A percentile compares a stretch with the other conserved stretches of the same genome.
Conservation (phyloP, 306 rosid species). For the Vigna reflexopilosa region DNA sequence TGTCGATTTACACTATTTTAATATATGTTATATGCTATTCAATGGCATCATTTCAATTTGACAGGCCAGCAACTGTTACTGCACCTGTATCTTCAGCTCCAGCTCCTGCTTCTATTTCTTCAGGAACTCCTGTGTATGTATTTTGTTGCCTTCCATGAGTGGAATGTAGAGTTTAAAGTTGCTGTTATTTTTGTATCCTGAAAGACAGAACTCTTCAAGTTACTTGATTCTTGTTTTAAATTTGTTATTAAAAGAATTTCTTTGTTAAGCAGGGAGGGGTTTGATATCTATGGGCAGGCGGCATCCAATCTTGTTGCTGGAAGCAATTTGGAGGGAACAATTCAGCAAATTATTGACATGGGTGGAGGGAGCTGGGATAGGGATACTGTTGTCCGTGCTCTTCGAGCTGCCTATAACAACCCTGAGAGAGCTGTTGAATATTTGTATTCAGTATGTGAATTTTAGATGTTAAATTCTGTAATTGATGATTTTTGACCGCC, state of each 20-base stretch:
- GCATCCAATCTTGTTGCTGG: conserved; percentile 86
- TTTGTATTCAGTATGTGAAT: conserved; percentile 72
- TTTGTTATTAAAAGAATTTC: conserved; percentile 7
- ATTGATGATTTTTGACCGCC: background rate
- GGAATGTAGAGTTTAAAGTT: conserved; percentile 8
- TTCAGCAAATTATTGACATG: conserved; percentile 77
- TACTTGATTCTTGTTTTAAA: background rate
- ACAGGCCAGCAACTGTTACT: conserved; percentile 48
- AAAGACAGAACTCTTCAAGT: background rate
- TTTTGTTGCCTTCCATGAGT: background rate
- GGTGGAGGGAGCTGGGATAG: conserved; percentile 93
- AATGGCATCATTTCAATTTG: conserved; percentile 27
- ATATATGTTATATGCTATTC: background rate
- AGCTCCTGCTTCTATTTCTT: conserved; percentile 15
- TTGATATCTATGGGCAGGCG: conserved; percentile 70
- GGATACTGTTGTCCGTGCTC: conserved; percentile 81
- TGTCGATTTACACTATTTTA: conserved; percentile 5
- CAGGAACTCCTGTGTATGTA: conserved; percentile 54
- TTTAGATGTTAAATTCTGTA: background rate
- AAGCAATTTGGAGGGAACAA: conserved; percentile 65
- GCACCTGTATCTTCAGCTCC: conserved; percentile 30
- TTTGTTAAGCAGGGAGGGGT: conserved; percentile 57
- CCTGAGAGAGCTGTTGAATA: conserved; percentile 93
- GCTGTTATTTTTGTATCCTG: conserved; percentile 2
- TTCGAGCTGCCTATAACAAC: conserved; percentile 87